Conservation (phyloP, 495 filamentous ascomycete species). For the Aspergillus taichungensis region DNA sequence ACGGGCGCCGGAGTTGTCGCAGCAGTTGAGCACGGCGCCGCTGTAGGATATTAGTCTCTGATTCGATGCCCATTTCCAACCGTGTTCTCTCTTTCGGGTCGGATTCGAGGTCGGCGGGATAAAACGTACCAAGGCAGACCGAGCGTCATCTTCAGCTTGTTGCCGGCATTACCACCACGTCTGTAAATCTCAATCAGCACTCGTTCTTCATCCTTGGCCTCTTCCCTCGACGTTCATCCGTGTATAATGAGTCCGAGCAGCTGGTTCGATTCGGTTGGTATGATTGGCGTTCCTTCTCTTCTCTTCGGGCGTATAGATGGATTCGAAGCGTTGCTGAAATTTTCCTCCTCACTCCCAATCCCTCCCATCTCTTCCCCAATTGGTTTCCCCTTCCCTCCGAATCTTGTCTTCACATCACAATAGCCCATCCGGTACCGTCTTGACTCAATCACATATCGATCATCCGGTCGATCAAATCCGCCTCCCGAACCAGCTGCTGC, state of each 20-base stretch:
- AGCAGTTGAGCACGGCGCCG: conserved; percentile 94
- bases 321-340: too few species aligned
- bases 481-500: neutral
- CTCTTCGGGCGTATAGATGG: neutral
- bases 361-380: neutral
- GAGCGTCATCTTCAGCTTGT: conserved; percentile 99
- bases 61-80: neutral
- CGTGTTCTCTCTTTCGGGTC: neutral
- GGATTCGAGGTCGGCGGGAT: neutral
- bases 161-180: conserved; percentile 88
- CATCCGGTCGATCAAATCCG: neutral
- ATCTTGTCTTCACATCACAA: neutral
- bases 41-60: conserved; percentile 36
- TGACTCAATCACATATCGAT: too few species aligned
- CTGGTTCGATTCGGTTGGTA: neutral
- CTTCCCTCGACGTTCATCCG: neutral
- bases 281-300: neutral
- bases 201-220: conserved; percentile 15
- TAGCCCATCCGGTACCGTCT: too few species aligned
- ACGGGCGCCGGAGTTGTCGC: conserved; percentile 96
- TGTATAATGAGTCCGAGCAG: too few species aligned
- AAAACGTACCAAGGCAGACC: conserved; percentile 95
- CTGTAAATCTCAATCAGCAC: conserved; percentile 28
- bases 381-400: conserved; percentile 6
- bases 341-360: neutral